phyloP scores from a whole-genome alignment of 441 rosid genomes.

The Croton setiger region DNA sequence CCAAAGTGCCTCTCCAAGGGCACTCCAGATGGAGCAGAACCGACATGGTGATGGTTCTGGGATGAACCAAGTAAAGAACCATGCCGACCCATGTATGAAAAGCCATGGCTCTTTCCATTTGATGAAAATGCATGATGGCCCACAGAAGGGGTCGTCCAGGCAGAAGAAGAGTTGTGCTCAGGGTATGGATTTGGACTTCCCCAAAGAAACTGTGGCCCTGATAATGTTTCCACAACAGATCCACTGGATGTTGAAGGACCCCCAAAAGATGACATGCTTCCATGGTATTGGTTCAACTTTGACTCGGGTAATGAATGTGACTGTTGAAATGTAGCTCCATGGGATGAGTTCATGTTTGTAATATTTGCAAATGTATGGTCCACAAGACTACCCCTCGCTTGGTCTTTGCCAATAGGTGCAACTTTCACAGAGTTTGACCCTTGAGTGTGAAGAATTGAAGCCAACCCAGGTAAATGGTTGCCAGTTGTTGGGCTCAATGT shows the following conservation, averaged over 20 bases:
- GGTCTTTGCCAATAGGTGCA: slow-evolving; percentile 83
- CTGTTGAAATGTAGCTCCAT: slow-evolving; percentile 46
- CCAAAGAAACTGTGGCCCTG: slow-evolving; percentile 98
- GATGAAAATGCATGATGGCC: slow-evolving; percentile 62
- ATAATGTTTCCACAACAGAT: slow-evolving; percentile 63
- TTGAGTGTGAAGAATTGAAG: slow-evolving; percentile 76
- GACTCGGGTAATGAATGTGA: slow-evolving; percentile 77
- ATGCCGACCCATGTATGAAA: slow-evolving; percentile 46
- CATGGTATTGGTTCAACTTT: slow-evolving; percentile 54
- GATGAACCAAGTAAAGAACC: slow-evolving; percentile 49
- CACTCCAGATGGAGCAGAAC: slow-evolving; percentile 95
- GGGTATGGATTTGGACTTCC: slow-evolving; percentile 75
- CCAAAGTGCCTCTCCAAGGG: slow-evolving; percentile 88
- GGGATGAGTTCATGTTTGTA: slow-evolving; percentile 37
- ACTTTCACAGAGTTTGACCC: slow-evolving; percentile 51
- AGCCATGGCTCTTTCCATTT: slow-evolving; percentile 46
- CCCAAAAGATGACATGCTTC: slow-evolving; percentile 52
- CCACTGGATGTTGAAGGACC: slow-evolving; percentile 61
- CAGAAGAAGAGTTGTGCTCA: slow-evolving; percentile 56
- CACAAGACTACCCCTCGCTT: slow-evolving; percentile 46
- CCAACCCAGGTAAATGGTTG: slow-evolving; percentile 71
- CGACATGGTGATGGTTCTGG: slow-evolving; percentile 71
- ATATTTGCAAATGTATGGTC: slow-evolving; percentile 42
- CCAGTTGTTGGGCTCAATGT: slow-evolving; percentile 57
- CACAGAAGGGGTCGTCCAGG: slow-evolving; percentile 60